These are phyloP conservation scores for Ophiocordyceps camponoti-floridani DNA, from an alignment of 2,329 filamentous ascomycete species.

Conservation along the genomic window DNA sequence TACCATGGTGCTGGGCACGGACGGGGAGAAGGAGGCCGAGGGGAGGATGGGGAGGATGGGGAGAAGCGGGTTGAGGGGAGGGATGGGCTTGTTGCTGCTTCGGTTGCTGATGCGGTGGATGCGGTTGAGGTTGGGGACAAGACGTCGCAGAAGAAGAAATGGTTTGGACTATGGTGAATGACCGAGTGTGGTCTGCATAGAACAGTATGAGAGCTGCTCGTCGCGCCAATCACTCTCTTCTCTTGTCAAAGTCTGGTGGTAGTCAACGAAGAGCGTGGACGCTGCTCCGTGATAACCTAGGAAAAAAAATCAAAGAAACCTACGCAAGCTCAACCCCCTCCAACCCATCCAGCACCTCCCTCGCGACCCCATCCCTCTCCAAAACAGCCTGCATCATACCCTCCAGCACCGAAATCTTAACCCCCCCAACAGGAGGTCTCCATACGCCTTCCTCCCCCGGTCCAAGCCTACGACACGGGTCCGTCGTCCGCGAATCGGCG, in stretches of 20 bases:
- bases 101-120: conserved; percentile 16
- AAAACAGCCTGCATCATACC: conserved; percentile 62
- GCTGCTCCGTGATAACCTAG: too few relatives aligned
- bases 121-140: conserved; percentile 10
- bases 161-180: conserved; percentile 60
- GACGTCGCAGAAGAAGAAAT: conserved; percentile 45
- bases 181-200: too few relatives aligned
- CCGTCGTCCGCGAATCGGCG: conserved; percentile 5
- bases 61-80: conserved; percentile 15
- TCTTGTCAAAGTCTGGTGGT: too few relatives aligned
- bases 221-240: not conserved
- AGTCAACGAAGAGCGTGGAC: too few relatives aligned
- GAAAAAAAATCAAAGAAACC: too few relatives aligned
- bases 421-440: conserved; percentile 69
- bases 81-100: conserved; percentile 7
- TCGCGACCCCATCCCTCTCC: conserved; percentile 60
- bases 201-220: too few relatives aligned
- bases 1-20: conserved; percentile 23
- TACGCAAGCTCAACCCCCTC: conserved; percentile 55
- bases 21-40: conserved; percentile 17
- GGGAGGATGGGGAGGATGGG: conserved; percentile 13
- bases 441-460: conserved; percentile 56
- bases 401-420: conserved; percentile 55
- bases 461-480: conserved; percentile 25
- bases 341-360: conserved; percentile 71